phyloP scores from a whole-genome alignment of 73 alveolate species.

The Paramecium pentaurelia region DNA sequence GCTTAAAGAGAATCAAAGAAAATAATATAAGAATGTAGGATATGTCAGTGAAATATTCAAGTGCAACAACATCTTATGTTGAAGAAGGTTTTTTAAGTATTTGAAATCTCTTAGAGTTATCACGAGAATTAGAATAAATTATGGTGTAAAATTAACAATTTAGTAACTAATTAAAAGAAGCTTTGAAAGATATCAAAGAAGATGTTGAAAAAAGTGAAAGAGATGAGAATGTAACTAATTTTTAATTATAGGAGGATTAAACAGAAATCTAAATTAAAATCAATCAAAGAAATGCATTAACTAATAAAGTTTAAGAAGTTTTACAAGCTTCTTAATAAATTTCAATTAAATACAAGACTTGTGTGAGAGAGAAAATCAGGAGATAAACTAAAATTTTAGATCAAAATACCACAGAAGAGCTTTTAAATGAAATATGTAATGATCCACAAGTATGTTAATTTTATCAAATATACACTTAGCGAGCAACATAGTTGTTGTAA shows the following conservation, averaged over 20 bases:
- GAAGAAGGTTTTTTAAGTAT: neutral
- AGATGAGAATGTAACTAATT: neutral
- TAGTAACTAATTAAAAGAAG: neutral
- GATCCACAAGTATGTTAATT: conserved; percentile 18
- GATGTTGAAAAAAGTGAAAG: conserved; percentile 1
- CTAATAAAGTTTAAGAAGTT: conserved; percentile 10
- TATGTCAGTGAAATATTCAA: neutral
- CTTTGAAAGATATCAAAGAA: neutral
- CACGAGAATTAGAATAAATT: conserved; percentile 28
- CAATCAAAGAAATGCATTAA: neutral
- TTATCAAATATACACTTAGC: neutral
- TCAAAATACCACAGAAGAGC: neutral
- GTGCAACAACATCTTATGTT: neutral
- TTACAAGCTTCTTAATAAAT: neutral
- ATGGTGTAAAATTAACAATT: neutral
- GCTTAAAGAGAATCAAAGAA: conserved; percentile 17
- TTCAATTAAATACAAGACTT: neutral
- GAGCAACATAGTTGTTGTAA: conserved; percentile 9
- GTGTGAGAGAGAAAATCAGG: conserved; percentile 10
- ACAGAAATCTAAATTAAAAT: conserved; percentile 39
- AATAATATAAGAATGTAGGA: neutral
- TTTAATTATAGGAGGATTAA: neutral
- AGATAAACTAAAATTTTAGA: conserved; percentile 9
- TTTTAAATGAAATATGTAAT: conserved; percentile 33
- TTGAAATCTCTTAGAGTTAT: neutral